Evolutionary conservation across 108 stramenopile species (phyloP).

Genomic region (Skeletonema tropicum): DNA sequence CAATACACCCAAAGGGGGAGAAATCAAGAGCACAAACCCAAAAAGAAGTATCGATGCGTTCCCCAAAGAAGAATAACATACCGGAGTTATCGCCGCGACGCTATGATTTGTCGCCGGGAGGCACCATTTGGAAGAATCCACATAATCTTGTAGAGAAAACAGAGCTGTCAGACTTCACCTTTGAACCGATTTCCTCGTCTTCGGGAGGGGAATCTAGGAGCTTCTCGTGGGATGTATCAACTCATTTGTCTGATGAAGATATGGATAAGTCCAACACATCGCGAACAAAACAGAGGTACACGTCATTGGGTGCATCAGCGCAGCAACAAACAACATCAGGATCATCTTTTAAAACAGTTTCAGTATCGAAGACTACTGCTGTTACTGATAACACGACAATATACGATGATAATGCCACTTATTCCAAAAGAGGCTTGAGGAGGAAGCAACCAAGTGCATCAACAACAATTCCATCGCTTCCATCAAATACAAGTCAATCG

Average conservation of each 20-base stretch:
- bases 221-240: slow-evolving; percentile 1
- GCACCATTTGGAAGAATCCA: neutral
- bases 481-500: neutral
- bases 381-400: neutral
- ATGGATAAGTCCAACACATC: neutral
- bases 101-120: neutral
- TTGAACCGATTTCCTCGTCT: neutral
- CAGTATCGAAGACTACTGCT: neutral
- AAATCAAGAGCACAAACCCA: neutral
- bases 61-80: neutral
- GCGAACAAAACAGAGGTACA: neutral
- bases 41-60: neutral
- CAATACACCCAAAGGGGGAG: neutral
- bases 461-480: neutral
- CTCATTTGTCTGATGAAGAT: neutral
- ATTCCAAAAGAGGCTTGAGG: too few species aligned
- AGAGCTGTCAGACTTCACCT: neutral
- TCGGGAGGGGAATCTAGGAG: neutral
- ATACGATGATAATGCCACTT: neutral
- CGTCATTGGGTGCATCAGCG: neutral
- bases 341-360: neutral
- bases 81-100: neutral
- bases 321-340: neutral
- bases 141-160: neutral
- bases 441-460: neutral